These are phyloP conservation scores for Symbiodinium pilosum DNA, from an alignment of 73 alveolate species.

Conservation along the genomic window DNA sequence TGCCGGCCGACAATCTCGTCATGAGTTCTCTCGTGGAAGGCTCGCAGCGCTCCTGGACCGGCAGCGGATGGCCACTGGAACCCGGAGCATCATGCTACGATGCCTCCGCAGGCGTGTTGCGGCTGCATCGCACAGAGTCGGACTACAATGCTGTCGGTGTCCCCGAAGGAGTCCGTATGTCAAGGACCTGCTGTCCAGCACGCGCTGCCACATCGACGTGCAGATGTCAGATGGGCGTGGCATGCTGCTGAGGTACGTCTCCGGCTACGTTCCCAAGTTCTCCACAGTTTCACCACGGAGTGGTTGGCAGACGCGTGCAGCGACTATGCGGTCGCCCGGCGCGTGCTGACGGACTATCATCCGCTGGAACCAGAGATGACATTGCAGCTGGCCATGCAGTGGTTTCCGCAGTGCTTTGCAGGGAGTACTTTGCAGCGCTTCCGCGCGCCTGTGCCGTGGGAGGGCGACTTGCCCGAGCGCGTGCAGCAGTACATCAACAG, in stretches of 20 bases:
- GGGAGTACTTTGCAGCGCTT: not conserved
- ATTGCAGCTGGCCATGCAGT: constrained; percentile 5
- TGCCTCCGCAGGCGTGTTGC: not conserved
- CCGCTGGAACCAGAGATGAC: not conserved
- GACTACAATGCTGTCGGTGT: constrained; percentile 15
- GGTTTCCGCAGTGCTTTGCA: not conserved
- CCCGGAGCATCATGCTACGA: constrained; percentile 4
- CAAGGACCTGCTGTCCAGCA: not conserved
- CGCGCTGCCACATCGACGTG: constrained; percentile 30
- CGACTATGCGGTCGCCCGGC: constrained; percentile 16
- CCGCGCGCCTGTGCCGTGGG: not conserved
- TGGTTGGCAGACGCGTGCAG: not conserved
- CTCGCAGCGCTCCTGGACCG: constrained; percentile 69
- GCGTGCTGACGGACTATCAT: not conserved
- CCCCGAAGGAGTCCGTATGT: not conserved
- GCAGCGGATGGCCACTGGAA: constrained; percentile 61
- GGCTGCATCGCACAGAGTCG: not conserved
- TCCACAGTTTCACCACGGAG: not conserved
- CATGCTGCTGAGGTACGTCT: constrained; percentile 25
- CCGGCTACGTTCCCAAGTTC: constrained; percentile 13
- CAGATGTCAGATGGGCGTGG: constrained; percentile 19
- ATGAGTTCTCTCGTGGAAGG: constrained; percentile 34
- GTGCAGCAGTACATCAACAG: not conserved
- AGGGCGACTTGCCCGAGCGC: not conserved
- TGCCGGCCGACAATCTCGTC: constrained; percentile 15